Percentiles rank a stretch among this genome's conserved stretches.
Conservation (phyloP, 2,329 filamentous ascomycete species). For the Colletotrichum sublineola region DNA sequence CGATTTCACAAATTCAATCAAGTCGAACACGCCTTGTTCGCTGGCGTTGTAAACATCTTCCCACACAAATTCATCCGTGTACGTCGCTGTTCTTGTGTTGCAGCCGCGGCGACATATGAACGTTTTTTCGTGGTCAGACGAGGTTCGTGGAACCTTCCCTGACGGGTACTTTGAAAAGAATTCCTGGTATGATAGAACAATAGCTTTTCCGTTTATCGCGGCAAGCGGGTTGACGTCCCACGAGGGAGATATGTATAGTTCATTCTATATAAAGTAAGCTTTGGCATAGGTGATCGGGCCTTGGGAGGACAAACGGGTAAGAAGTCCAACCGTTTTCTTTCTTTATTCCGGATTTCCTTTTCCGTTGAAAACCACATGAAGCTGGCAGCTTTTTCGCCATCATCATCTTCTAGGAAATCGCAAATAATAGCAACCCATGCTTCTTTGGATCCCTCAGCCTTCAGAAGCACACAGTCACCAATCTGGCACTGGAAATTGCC, state of each 20-base stretch:
- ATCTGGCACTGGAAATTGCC: slow-evolving; percentile 83
- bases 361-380: slow-evolving; percentile 98
- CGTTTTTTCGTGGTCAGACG: slow-evolving; percentile 83
- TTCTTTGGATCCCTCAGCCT: slow-evolving; percentile 87
- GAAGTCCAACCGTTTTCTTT: slow-evolving; percentile 85
- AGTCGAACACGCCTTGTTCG: slow-evolving; percentile 71
- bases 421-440: slow-evolving; percentile 94
- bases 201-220: slow-evolving; percentile 92
- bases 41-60: slow-evolving; percentile 83
- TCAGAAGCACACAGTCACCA: slow-evolving; percentile 88
- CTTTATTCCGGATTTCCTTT: slow-evolving; percentile 86
- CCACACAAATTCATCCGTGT: slow-evolving; percentile 94
- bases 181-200: slow-evolving; percentile 77
- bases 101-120: slow-evolving; percentile 93
- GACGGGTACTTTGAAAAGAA: slow-evolving; percentile 80
- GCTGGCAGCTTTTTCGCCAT: slow-evolving; percentile 82
- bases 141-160: slow-evolving; percentile 79
- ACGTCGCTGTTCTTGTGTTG: slow-evolving; percentile 88
- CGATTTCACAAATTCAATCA: slow-evolving; percentile 77
- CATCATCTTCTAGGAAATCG: slow-evolving; percentile 81
- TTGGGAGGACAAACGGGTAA: slow-evolving; percentile 67
- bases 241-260: slow-evolving; percentile 90
- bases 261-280: slow-evolving; percentile 69
- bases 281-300: not conserved
- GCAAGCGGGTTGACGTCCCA: slow-evolving; percentile 89